Evolutionary conservation across 805 yeast genomes (phyloP), one percentile per base, ranked within the genome.

Genomic region (Saccharomycopsis microspora): DNA sequence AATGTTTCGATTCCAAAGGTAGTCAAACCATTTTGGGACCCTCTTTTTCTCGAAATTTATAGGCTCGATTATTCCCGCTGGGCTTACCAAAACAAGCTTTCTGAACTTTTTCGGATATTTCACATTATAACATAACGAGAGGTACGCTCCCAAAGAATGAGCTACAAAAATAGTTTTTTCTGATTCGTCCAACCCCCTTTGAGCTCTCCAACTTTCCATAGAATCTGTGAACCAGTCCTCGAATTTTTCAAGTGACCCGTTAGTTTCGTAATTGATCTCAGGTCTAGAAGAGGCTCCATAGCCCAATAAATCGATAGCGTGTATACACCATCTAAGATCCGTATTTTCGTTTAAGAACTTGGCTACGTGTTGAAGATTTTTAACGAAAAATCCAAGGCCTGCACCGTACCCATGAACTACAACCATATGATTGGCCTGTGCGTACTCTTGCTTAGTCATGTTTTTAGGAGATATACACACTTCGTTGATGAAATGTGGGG

Each of bases 391-490:
- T 0, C 96, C 97, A 31, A 88, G 65, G 0, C 95, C 93, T 0
- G 97, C 97, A 3, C 96, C 97, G 59, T 90, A 90, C 0, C 98
- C 98, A 63, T 90, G 98, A 8, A 90, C 69, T 45, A 90, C 66
- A 0, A 93, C 86, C 29, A 88, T 62, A 62, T 83, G 75, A 55
- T 65, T 66, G 44, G 62, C 46, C 6, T 39, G 34, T 38, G 47
- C 52, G 19, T 19, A 19, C 38, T 35, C 49, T 44, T 60, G 61
- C 34, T 67, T 5, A 11, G 36, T 46, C 19, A 27, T 67, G 42
- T 66, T 65, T 49, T 70, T 70, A 53, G 80, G 76, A 41, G 67
- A 66, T 33, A 89, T 74, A 52, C 67, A 72, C 50, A 88, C 78
- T 64, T 90, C 97, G 64, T 89, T 90, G 49, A 89, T 80, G 56